phyloP scores from a whole-genome alignment of 2,329 filamentous ascomycete genomes.

The Ramichloridium luteum region DNA sequence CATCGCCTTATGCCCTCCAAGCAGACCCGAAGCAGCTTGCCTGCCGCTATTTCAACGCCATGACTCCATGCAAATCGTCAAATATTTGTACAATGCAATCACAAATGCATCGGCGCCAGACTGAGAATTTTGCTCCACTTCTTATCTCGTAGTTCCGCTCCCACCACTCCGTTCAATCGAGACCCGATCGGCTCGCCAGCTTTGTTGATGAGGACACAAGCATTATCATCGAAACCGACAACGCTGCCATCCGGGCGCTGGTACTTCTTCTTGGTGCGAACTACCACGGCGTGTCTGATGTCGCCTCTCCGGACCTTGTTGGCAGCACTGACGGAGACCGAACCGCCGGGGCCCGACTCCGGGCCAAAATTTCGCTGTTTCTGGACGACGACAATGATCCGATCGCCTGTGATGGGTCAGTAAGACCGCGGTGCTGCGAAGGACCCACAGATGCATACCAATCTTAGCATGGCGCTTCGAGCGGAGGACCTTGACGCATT shows the following conservation, averaged over 20 bases:
- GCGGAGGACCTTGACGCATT: constrained; percentile 85
- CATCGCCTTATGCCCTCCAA: too few species aligned
- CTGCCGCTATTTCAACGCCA: too few species aligned
- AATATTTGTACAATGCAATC: too few species aligned
- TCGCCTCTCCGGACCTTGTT: constrained; percentile 96
- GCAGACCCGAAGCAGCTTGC: too few species aligned
- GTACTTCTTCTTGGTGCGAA: constrained; percentile 78
- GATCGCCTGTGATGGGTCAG: constrained; percentile 54
- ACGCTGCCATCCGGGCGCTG: constrained; percentile 81
- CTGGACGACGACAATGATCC: constrained; percentile 94
- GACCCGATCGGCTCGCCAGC: constrained; percentile 88
- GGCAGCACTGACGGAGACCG: constrained; percentile 58
- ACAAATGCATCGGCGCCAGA: constrained; percentile 75
- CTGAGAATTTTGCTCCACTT: constrained; percentile 98
- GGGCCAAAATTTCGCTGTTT: constrained; percentile 73
- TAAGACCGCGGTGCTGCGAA: constrained; percentile 2
- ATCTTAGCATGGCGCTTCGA: constrained; percentile 83
- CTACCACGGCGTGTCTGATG: constrained; percentile 89
- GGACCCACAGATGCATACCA: constrained; percentile 44
- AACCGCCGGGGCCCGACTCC: constrained; percentile 58
- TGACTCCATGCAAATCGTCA: too few species aligned
- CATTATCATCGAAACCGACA: constrained; percentile 93
- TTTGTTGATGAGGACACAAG: constrained; percentile 95
- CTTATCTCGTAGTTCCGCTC: constrained; percentile 75
- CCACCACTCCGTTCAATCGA: constrained; percentile 80